phyloP scores from a whole-genome alignment of 495 filamentous ascomycete species.

The Pseudomonodictys pantanalensis region DNA sequence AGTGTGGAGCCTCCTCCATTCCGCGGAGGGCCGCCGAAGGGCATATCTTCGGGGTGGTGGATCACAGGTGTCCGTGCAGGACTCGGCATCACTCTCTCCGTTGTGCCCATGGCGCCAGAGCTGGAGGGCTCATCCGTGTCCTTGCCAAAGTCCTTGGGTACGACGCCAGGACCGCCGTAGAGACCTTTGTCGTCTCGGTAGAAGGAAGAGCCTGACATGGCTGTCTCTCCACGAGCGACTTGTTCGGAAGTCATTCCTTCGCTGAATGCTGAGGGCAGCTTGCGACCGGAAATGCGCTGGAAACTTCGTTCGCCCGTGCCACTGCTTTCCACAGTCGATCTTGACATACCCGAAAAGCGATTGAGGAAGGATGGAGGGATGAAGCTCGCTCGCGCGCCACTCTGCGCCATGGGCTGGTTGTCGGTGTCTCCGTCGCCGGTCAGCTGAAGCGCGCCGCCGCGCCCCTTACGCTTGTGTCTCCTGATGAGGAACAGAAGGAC shows the following conservation, averaged over 20 bases:
- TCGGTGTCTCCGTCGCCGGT: constrained; percentile 12
- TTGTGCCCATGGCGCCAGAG: constrained; percentile 40
- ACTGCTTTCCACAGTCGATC: constrained; percentile 25
- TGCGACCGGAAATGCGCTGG: constrained; percentile 32
- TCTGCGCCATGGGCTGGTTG: constrained; percentile 22
- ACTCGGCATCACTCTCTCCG: constrained; percentile 45
- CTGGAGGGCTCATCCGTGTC: constrained; percentile 17
- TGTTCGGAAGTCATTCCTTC: constrained; percentile 35
- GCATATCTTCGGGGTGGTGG: constrained; percentile 43
- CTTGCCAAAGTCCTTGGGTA: constrained; percentile 18
- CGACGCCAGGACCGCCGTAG: constrained; percentile 40
- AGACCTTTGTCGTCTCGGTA: constrained; percentile 44
- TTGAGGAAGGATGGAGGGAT: constrained; percentile 31
- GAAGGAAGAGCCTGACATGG: constrained; percentile 44
- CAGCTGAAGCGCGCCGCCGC: constrained; percentile 10
- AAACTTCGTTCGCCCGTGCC: constrained; percentile 26
- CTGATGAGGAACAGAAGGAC: constrained; percentile 23
- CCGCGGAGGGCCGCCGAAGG: constrained; percentile 25
- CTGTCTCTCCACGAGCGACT: constrained; percentile 29
- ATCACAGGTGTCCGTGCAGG: constrained; percentile 51
- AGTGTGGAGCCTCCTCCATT: constrained; percentile 12
- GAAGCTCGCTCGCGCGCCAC: constrained; percentile 15
- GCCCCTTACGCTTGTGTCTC: constrained; percentile 25
- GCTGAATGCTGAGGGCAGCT: constrained; percentile 34
- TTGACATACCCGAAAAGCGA: constrained; percentile 26